phyloP scores from a whole-genome alignment of 129 eudicot species.

The Arctium minus region DNA sequence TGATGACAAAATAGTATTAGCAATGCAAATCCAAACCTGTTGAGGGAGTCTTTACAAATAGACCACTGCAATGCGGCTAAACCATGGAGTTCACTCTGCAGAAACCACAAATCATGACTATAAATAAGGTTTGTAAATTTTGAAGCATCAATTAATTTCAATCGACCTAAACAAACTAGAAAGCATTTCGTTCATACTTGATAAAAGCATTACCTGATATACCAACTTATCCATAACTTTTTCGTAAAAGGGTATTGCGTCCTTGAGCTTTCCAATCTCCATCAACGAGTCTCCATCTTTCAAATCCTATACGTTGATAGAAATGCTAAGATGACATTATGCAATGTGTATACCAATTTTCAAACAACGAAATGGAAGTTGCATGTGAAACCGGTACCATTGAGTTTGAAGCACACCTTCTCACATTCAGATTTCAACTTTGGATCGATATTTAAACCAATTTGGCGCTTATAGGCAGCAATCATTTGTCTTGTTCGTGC shows the following conservation, averaged over 20 bases:
- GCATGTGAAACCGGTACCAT: conserved; percentile 18
- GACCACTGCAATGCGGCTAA: conserved; percentile 97
- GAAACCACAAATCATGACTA: conserved; percentile 6
- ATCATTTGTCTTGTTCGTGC: conserved; percentile 62
- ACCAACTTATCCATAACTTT: conserved; percentile 76
- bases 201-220: conserved; percentile 51
- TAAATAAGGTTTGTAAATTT: background rate
- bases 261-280: conserved; percentile 80
- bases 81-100: conserved; percentile 95
- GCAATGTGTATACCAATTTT: background rate
- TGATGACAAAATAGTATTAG: background rate
- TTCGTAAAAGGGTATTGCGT: conserved; percentile 79
- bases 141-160: background rate
- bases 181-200: background rate
- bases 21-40: conserved; percentile 45
- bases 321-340: conserved; percentile 25
- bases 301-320: conserved; percentile 57
- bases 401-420: conserved; percentile 52
- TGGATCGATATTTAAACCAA: conserved; percentile 63
- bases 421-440: conserved; percentile 78
- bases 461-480: conserved; percentile 58
- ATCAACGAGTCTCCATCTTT: conserved; percentile 82
- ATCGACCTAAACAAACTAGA: background rate
- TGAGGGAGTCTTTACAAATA: conserved; percentile 86
- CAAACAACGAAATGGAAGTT: conserved; percentile 6